Evolutionary conservation across 805 yeast genomes (phyloP), one percentile per base, ranked within the genome.

Genomic region (Cyberlindnera amylophila): DNA sequence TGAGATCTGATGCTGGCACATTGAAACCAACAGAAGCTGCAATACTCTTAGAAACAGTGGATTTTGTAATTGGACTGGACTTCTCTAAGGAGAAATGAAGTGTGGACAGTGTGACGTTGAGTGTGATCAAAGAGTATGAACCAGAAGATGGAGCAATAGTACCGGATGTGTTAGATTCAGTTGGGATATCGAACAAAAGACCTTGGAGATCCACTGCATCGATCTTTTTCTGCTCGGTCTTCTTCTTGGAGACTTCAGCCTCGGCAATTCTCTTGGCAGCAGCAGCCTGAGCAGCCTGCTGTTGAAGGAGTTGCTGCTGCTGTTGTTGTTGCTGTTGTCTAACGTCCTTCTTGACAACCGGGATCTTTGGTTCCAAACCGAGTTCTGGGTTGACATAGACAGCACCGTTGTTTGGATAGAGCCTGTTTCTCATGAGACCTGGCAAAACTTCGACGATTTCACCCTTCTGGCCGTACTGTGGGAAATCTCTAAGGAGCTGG

Each of bases 351-450:
- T 50, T 49, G 21, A 54, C 59, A 14, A 57, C 58, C 13, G 60
- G 59, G 16, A 58, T 55, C 15, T 37, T 50, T 43, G 62, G 62
- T 2, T 52, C 54, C 16, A 51, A 43, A 10, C 49, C 51, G 6
- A 47, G 16, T 29, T 45, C 46, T 27, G 55, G 54, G 17, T 72
- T 59, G 17, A 87, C 71, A 56, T 87, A 89, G 15, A 77, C 74
- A 3, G 96, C 96, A 34, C 87, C 85, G 54, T 86, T 81, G 46
- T 69, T 55, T 33, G 77, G 76, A 54, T 87, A 87, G 43, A 89
- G 72, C 53, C 67, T 76, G 64, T 86, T 86, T 58, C 91, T 77
- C 96, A 89, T 89, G 48, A 77, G 70, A 17, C 88, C 85, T 24
- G 96, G 89, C 48, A 78, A 73, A 15, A 89, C 96, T 28, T 74